These are phyloP conservation scores for Berberis thunbergii DNA, from an alignment of 164 flowering plant species.

Conservation along the genomic window DNA sequence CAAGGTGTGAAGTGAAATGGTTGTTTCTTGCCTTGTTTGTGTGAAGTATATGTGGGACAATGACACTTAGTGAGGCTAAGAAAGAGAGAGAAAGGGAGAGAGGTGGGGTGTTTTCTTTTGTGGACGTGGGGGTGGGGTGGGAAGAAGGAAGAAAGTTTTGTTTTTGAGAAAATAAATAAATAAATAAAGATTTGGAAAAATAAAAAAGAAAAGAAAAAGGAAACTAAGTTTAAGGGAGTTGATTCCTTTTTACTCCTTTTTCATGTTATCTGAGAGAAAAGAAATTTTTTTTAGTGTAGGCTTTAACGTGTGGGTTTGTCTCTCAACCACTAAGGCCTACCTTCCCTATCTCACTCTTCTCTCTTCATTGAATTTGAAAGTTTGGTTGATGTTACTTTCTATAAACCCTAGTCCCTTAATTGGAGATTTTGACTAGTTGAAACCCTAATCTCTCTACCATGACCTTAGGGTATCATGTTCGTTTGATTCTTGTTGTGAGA, in stretches of 20 bases:
- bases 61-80: conserved; percentile 53
- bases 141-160: conserved; percentile 8
- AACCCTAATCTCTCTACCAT: conserved; percentile 5
- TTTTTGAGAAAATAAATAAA: background rate
- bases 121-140: conserved; percentile 31
- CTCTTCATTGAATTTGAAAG: conserved; percentile 18
- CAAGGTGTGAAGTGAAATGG: conserved; percentile 62
- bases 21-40: conserved; percentile 52
- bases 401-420: conserved; percentile 17
- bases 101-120: conserved; percentile 13
- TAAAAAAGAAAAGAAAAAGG: conserved; percentile 4
- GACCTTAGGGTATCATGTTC: too few species aligned
- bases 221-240: conserved; percentile 11
- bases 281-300: conserved; percentile 16
- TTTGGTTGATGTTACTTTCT: conserved; percentile 16
- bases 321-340: conserved; percentile 27
- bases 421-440: conserved; percentile 5
- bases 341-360: conserved; percentile 6
- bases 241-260: conserved; percentile 21
- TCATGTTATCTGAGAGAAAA: conserved; percentile 17
- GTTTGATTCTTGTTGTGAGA: too few species aligned
- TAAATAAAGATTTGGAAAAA: conserved; percentile 2
- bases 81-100: conserved; percentile 8
- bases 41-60: conserved; percentile 90
- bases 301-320: conserved; percentile 35